These are phyloP conservation scores for Sporothrix humicola DNA, from an alignment of 2,329 filamentous ascomycete species.

Conservation along the genomic window DNA sequence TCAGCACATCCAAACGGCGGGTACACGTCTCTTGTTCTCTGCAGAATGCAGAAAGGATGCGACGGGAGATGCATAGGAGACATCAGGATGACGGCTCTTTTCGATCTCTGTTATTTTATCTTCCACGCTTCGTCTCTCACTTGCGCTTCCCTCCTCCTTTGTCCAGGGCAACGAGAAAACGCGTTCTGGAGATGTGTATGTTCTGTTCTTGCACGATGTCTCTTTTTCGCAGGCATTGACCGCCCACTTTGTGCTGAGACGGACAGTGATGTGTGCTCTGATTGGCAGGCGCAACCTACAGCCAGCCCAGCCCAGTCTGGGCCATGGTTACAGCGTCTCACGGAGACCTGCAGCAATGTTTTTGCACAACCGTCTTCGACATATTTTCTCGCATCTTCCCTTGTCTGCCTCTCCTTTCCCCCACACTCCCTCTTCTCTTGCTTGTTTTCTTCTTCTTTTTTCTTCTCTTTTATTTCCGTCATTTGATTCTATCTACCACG, in stretches of 20 bases:
- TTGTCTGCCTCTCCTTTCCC: neutral
- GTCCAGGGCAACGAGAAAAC: constrained; percentile 12
- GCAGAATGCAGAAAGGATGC: too few relatives aligned
- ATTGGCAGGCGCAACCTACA: constrained; percentile 7
- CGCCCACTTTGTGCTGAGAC: neutral
- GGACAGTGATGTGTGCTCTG: constrained; percentile 2
- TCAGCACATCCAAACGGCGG: neutral
- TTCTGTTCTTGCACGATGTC: neutral
- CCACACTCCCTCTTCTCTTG: neutral
- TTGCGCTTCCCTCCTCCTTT: neutral
- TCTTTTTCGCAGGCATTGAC: neutral
- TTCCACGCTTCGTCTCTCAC: too few relatives aligned
- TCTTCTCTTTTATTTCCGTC: neutral
- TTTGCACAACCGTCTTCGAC: constrained; percentile 10
- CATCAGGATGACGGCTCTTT: too few relatives aligned
- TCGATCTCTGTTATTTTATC: too few relatives aligned
- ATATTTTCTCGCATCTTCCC: neutral
- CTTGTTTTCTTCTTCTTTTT: neutral
- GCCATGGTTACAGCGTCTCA: constrained; percentile 22
- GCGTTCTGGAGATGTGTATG: neutral
- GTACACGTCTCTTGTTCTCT: neutral
- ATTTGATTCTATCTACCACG: neutral
- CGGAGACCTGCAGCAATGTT: neutral
- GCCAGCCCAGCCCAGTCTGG: neutral
- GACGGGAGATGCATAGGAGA: too few relatives aligned